Percentiles rank a stretch among this genome's conserved stretches.
Conservation (phyloP, 352 stramenopile genomes). For the Globisporangium takayamanum region DNA sequence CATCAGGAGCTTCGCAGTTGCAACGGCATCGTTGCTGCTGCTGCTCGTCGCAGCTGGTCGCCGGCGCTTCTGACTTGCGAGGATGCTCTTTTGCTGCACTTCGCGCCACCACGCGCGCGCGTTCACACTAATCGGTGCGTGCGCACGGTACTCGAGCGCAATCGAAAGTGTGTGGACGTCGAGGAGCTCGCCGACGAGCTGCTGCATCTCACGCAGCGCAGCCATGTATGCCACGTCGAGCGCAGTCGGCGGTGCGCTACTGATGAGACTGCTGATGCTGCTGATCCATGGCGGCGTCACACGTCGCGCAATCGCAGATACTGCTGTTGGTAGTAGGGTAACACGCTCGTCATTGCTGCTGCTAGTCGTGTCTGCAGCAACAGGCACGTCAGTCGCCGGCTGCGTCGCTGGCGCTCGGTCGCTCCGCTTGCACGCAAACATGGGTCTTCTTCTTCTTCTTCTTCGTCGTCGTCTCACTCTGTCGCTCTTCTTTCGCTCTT, state of each 20-base stretch:
- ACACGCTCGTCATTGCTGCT: background rate
- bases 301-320: background rate
- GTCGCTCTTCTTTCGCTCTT: no score
- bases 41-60: background rate
- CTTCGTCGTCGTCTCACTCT: no score
- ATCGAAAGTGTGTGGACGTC: constrained; percentile 32
- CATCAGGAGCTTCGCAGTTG: background rate
- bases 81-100: constrained; percentile 25
- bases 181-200: constrained; percentile 26
- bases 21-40: background rate
- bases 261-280: background rate
- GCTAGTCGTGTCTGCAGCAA: background rate
- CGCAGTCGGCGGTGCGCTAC: background rate
- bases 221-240: constrained; percentile 20
- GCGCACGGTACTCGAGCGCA: constrained; percentile 24
- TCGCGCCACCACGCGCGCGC: constrained; percentile 37
- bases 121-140: constrained; percentile 27
- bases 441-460: background rate
- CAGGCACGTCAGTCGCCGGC: background rate
- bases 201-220: constrained; percentile 22
- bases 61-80: background rate
- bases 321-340: no score
- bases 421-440: constrained; percentile 7
- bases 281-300: background rate
- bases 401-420: background rate